Base-by-base conservation (phyloP, 805 yeast species). In the Isabelozyma gotoi region DNA sequence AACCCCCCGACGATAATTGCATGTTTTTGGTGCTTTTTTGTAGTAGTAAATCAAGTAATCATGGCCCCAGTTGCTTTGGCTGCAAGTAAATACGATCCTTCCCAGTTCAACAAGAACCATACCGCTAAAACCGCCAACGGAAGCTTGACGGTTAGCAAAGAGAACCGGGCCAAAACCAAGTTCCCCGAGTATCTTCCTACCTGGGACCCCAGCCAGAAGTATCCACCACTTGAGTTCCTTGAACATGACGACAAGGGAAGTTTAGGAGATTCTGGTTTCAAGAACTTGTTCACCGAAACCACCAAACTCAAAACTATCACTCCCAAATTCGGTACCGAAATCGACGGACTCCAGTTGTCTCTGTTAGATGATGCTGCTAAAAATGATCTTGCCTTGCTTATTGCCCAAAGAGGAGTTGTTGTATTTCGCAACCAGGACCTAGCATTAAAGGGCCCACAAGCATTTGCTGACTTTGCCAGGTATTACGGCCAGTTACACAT, bases 371-470 rank as follows among this genome's bases (percentile, higher is more conserved):
- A 54, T 39, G 45, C 42, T 6, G 69, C 58, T 7, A 65, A 65
- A 42, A 63, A 66, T 47, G 69, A 66, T 35, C 52, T 66, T 39
- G 67, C 70, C 3, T 47, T 56, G 19, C 52, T 58, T 19, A 57
- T 65, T 15, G 68, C 71, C 7, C 56, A 60, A 42, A 45, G 69
- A 33, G 71, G 71, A 4, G 69, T 65, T 8, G 68, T 60, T 21
- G 60, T 63, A 4, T 63, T 65, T 45, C 39, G 67, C 15, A 51
- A 65, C 47, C 71, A 65, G 45, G 63, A 65, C 50, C 60, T 63
- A 42, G 59, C 49, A 18, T 19, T 39, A 2, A 59, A 68, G 44
- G 77, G 81, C 5, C 76, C 78, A 3, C 67, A 67, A 27, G 72
- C 67, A 45, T 72, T 57, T 24, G 73, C 67, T 20, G 41, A 54